Conservation (phyloP, 306 rosid genomes). For the Casuarina glauca region DNA sequence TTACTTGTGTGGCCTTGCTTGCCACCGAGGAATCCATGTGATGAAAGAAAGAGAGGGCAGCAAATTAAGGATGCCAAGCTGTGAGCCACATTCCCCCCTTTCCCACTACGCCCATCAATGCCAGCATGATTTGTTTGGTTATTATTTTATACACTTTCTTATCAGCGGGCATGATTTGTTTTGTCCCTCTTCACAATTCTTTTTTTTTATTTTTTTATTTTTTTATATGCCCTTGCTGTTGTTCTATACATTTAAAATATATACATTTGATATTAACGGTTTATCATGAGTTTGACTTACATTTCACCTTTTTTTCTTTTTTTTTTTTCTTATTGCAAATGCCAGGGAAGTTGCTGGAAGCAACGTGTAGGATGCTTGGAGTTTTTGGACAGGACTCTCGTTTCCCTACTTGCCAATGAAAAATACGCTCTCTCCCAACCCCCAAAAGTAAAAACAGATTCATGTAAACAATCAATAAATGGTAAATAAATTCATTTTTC, state of each 20-base stretch:
- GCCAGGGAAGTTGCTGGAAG: conserved; percentile 85
- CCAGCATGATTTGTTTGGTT: neutral
- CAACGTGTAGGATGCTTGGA: conserved; percentile 80
- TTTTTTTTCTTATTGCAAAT: conserved; percentile 30
- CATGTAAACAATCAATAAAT: conserved; percentile 56
- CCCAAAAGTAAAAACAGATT: conserved; percentile 43
- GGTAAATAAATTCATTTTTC: conserved; percentile 47
- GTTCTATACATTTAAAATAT: neutral
- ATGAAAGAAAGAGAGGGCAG: neutral
- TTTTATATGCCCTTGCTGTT: too few relatives aligned
- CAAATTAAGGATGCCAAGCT: neutral
- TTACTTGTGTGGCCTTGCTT: neutral
- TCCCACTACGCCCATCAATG: neutral
- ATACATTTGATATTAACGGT: conserved; percentile 6
- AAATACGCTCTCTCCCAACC: conserved; percentile 13
- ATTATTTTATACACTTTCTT: conserved; percentile 5
- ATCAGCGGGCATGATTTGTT: conserved; percentile 29
- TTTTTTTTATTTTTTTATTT: too few relatives aligned
- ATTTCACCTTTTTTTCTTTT: conserved; percentile 11
- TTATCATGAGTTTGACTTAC: conserved; percentile 18
- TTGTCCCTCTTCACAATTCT: neutral
- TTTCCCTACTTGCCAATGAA: conserved; percentile 64
- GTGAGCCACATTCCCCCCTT: neutral
- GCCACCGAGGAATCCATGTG: neutral
- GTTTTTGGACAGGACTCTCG: conserved; percentile 65